Conservation (phyloP, 2,329 filamentous ascomycete species). For the Nannizzia gypsea region DNA sequence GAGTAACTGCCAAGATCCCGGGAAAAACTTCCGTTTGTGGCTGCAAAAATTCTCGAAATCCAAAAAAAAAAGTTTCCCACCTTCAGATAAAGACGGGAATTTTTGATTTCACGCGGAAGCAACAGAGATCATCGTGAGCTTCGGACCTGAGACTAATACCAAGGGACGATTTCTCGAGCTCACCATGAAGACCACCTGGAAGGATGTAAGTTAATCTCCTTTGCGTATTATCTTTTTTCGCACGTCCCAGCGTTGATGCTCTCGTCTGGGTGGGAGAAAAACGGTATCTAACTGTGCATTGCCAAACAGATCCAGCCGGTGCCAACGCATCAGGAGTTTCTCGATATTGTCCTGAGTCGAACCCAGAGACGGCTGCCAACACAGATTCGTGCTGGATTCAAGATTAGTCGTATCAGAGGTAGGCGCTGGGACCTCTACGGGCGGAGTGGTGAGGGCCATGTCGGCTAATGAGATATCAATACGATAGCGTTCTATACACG, state of each 20-base stretch:
- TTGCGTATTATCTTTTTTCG: constrained; percentile 15
- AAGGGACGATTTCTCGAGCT: constrained; percentile 7
- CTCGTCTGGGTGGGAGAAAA: not conserved
- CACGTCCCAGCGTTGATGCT: constrained; percentile 21
- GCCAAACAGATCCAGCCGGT: constrained; percentile 70
- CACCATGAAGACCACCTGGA: constrained; percentile 50
- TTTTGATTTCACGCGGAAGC: not conserved
- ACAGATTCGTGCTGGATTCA: constrained; percentile 90
- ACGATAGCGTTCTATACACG: constrained; percentile 74
- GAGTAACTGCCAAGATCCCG: constrained; percentile 12
- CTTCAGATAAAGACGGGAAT: constrained; percentile 1
- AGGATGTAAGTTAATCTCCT: constrained; percentile 34
- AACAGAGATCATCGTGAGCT: not conserved
- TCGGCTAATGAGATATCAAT: constrained; percentile 19
- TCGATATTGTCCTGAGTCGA: constrained; percentile 90
- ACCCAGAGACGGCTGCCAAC: constrained; percentile 89
- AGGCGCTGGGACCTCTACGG: constrained; percentile 9
- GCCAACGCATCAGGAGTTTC: constrained; percentile 85
- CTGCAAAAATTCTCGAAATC: not conserved
- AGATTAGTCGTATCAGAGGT: constrained; percentile 80
- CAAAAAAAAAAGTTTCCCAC: constrained; percentile 2
- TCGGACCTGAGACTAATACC: not conserved
- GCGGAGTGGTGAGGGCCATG: not conserved
- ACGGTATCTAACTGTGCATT: not conserved
- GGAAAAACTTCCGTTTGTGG: constrained; percentile 17